These are phyloP conservation scores for Pugionium dolabratum DNA, from an alignment of 345 rosid genomes.

Conservation along the genomic window DNA sequence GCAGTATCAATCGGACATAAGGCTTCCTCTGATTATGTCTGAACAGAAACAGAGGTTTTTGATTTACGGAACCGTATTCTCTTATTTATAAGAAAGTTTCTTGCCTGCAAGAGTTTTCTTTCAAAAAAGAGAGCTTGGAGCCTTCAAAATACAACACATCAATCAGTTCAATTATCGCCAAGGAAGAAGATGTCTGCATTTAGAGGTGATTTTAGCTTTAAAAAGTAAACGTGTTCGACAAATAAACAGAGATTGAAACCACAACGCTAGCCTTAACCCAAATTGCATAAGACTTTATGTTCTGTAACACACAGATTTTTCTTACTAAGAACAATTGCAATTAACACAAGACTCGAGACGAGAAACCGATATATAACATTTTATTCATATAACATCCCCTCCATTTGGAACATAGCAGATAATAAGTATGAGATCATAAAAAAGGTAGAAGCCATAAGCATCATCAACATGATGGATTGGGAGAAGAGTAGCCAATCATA, in stretches of 20 bases:
- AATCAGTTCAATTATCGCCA: too few species aligned
- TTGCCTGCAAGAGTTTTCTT: background rate
- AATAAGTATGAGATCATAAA: conserved; percentile 22
- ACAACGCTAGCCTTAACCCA: conserved; percentile 9
- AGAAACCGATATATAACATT: background rate
- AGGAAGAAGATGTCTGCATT: background rate
- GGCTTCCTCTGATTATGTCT: background rate
- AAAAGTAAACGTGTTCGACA: background rate
- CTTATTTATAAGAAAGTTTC: background rate
- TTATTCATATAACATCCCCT: conserved; percentile 15
- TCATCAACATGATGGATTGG: conserved; percentile 22
- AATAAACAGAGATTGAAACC: background rate
- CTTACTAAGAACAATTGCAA: background rate
- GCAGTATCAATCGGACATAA: background rate
- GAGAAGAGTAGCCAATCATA: background rate
- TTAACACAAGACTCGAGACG: conserved; percentile 1
- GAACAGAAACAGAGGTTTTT: background rate
- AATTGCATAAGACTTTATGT: background rate
- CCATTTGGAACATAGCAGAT: conserved; percentile 15
- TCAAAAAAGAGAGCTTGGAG: background rate
- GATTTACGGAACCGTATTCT: background rate
- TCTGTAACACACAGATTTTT: too few species aligned
- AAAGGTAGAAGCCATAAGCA: conserved; percentile 28
- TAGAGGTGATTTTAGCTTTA: conserved; percentile 2
- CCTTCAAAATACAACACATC: too few species aligned